Base-by-base conservation (phyloP, 805 yeast genomes). In the Candida ascalaphidarum region DNA sequence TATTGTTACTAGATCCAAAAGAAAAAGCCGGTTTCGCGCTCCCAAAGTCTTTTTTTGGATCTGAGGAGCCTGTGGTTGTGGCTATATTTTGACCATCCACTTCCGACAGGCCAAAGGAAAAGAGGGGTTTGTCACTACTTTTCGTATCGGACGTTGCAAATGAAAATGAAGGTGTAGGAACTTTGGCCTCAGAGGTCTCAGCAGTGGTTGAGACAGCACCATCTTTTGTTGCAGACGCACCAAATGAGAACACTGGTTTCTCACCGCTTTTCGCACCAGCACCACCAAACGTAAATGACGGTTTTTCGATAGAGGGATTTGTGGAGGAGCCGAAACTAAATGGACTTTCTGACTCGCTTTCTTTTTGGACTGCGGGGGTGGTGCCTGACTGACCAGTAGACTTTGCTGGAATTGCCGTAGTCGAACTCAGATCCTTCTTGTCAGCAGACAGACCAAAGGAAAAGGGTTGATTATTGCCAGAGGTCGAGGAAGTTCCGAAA, bases 231-330 rank as follows among this genome's bases (percentile, higher is more conserved):
- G 22, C 13, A 5, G 13, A 4, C 14, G 22, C 5, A n/a, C 7
- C 14, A 11, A 21, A 21, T 9, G 22, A 7, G 12, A 21, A 21
- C 5, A 14, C 22, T 8, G 14, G 14, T 14, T 21, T 21, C 9
- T 21, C 30, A n/a, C 27, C 22, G 9, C 24, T 59, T 3, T 60
- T 58, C 2, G 71, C 61, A 4, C 65, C 65, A 11, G 32, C 13
- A 5, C 43, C 18, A 4, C 43, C 47, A 22, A 42, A 47, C 11
- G 44, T 30, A 32, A 47, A 44, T 12, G 39, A 36, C 7, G 48
- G 42, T 25, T 35, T 38, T 18, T 11, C 11, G n/a, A 7, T 5
- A 20, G 7, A 7, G 5, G 21, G 11, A 7, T 9, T 5, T 11
- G 8, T 5, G n/a, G 21, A 7, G 5, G 21, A 7, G n/a, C 10